Percentiles rank a stretch among this genome's conserved stretches.
These are phyloP conservation scores for Suhomyces vadensis DNA, from an alignment of 805 yeast species.

Conservation along the genomic window DNA sequence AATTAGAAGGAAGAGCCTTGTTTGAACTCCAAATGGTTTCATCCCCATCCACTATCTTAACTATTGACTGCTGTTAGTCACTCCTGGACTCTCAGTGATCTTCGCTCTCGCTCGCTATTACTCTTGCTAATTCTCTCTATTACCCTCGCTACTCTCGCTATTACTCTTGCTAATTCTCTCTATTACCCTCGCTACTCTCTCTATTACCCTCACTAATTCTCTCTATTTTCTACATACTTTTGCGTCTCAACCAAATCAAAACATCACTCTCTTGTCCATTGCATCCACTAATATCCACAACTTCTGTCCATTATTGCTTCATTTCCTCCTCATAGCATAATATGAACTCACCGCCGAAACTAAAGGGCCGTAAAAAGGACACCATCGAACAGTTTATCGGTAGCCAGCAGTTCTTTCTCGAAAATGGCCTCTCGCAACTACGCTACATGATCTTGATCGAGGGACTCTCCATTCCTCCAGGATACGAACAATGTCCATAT, in stretches of 20 bases:
- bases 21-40: too few species aligned
- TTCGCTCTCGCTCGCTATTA: too few species aligned
- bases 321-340: too few species aligned
- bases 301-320: background rate
- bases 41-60: too few species aligned
- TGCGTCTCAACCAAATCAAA: background rate
- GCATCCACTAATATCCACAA: background rate
- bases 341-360: constrained; percentile 7
- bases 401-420: constrained; percentile 45
- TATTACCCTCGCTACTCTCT: background rate
- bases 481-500: constrained; percentile 61
- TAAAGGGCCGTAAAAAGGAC: constrained; percentile 49
- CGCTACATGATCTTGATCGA: constrained; percentile 42
- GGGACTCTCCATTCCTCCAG: constrained; percentile 42
- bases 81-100: too few species aligned
- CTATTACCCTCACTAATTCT: background rate
- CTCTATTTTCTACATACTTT: background rate
- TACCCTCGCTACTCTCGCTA: background rate
- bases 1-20: too few species aligned
- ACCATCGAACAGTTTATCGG: constrained; percentile 53
- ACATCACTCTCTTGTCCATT: background rate
- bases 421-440: constrained; percentile 53
- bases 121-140: background rate
- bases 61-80: too few species aligned
- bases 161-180: background rate